A percentile compares a stretch with the other conserved stretches of the same genome.
Conservation (phyloP, 2,329 filamentous ascomycete genomes). For the Penicillium crustosum region DNA sequence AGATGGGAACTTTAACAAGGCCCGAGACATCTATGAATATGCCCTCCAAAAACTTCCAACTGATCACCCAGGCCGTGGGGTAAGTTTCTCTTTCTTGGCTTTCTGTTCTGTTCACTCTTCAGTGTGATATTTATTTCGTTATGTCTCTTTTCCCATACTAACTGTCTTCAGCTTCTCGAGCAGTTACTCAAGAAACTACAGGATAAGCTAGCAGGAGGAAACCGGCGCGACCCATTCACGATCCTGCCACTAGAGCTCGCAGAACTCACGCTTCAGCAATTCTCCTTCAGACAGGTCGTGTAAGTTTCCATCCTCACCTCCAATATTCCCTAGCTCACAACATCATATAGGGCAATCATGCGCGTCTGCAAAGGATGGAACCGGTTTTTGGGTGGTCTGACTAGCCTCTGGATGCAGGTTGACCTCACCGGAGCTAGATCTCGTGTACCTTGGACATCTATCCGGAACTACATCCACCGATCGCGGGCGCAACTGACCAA, state of each 20-base stretch:
- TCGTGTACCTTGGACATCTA: constrained; percentile 42
- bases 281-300: constrained; percentile 54
- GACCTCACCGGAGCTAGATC: constrained; percentile 51
- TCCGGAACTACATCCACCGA: constrained; percentile 37
- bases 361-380: constrained; percentile 59
- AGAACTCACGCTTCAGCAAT: constrained; percentile 51
- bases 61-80: constrained; percentile 33
- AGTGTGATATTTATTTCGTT: too few species aligned
- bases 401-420: constrained; percentile 53
- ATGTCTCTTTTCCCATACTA: not conserved
- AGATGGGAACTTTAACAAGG: constrained; percentile 52
- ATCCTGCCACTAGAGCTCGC: constrained; percentile 57
- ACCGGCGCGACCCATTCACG: constrained; percentile 50
- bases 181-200: constrained; percentile 50
- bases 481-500: constrained; percentile 37
- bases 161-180: not conserved
- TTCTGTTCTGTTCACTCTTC: not conserved
- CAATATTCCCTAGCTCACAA: constrained; percentile 1
- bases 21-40: constrained; percentile 56
- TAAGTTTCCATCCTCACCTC: constrained; percentile 26
- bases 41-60: constrained; percentile 53
- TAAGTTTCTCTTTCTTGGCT: constrained; percentile 4
- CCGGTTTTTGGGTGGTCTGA: constrained; percentile 49
- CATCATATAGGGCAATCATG: constrained; percentile 43
- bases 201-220: constrained; percentile 46